Base-by-base conservation (phyloP, 805 yeast species). In the Kodamaea sagamina region DNA sequence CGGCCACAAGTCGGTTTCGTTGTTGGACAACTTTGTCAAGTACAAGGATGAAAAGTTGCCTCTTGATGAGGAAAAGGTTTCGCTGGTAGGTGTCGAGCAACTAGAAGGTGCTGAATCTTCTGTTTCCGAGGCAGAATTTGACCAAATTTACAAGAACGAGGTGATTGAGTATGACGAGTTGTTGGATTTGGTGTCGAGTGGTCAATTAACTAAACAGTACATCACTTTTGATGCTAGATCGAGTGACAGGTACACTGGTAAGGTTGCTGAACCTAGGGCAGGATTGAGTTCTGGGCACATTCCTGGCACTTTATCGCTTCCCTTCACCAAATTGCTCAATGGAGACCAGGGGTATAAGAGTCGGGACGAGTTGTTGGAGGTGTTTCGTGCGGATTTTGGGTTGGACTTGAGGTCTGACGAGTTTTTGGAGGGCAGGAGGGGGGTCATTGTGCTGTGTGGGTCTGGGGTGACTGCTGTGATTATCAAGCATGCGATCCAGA, bases 391-490 rank as follows among this genome's bases (percentile, higher is more conserved):
- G 3, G 68, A 64, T 8, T 65, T 61, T 35, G 62, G 55, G 6
- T 31, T 70, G 6, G 67, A 64, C 32, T 61, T 74, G 31, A 38
- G 57, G 13, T 46, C 53, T 46, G 41, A 63, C 44, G 45, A 53
- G 8, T 50, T 50, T 36, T 53, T 72, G 27, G 61, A 60, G 32
- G 65, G 56, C 13, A 63, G 71, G 12, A 83, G 84, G 55, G 90
- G 88, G 9, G 80, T 86, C 13, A 80, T 93, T 39, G 86, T 85
- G 29, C 81, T 87, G 87, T 93, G 99, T 61, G 99, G 98, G 21
- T 84, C 97, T 0, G 99, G 98, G 36, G 97, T 93, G 38, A 84
- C 97, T 8, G 98, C 97, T 0, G 88, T 92, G 49, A 81, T 93
- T 31, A 74, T 50, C 36, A 84, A 86, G 62, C 69, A 84, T 6